phyloP scores from a whole-genome alignment of 257 asterid genomes.

The Parsonsia alboflavescens region DNA sequence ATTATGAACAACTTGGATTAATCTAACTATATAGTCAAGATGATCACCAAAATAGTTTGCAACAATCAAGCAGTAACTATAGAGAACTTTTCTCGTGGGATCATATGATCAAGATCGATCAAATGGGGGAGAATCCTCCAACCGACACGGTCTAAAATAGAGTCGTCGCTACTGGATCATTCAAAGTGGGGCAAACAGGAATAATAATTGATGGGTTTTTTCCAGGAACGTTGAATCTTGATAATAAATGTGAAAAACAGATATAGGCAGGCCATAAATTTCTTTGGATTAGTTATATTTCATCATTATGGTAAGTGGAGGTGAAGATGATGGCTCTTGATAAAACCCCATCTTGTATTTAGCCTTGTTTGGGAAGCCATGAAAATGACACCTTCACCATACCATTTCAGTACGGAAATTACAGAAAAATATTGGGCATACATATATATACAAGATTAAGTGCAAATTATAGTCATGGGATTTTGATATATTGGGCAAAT shows the following conservation, averaged over 20 bases:
- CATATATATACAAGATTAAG: slow-evolving; percentile 5
- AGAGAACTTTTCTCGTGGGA: no score
- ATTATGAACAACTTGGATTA: no score
- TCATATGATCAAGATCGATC: slow-evolving; percentile 12
- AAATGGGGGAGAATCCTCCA: slow-evolving; percentile 13
- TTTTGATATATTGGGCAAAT: background rate
- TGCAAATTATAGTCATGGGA: slow-evolving; percentile 15
- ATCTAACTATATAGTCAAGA: no score
- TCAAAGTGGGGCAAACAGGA: slow-evolving; percentile 16
- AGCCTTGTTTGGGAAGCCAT: slow-evolving; percentile 3
- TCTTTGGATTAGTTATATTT: slow-evolving; percentile 1
- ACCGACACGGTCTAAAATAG: slow-evolving; percentile 36
- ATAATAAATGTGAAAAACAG: slow-evolving; percentile 10
- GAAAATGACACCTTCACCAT: slow-evolving; percentile 27
- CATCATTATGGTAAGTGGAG: slow-evolving; percentile 23
- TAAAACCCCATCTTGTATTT: slow-evolving; percentile 6
- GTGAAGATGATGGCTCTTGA: slow-evolving; percentile 18
- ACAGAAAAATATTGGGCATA: no score
- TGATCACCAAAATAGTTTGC: background rate
- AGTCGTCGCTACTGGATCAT: slow-evolving; percentile 1
- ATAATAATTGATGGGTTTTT: slow-evolving; percentile 11
- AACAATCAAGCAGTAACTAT: background rate
- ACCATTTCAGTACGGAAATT: background rate
- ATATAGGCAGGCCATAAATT: background rate
- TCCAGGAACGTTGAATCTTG: slow-evolving; percentile 22